Percentiles rank a stretch among this genome's conserved stretches.
Conservation (phyloP, 2,329 filamentous ascomycete species). For the Talaromyces piceae region DNA sequence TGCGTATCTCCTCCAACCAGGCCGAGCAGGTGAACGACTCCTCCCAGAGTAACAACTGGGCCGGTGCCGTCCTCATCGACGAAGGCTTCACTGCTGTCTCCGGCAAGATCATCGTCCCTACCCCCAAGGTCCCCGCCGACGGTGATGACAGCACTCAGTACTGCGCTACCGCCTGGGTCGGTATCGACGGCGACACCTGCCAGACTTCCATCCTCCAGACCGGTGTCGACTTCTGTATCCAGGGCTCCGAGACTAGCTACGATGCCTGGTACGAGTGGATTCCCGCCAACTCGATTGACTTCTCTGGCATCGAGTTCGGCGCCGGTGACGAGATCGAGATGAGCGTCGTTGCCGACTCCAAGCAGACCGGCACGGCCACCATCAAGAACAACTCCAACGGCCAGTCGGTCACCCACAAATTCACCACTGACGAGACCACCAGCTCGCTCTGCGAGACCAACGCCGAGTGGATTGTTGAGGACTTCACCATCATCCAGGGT, state of each 20-base stretch:
- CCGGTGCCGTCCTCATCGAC: conserved; percentile 47
- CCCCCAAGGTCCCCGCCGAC: conserved; percentile 34
- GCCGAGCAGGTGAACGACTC: conserved; percentile 30
- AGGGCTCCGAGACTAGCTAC: conserved; percentile 33
- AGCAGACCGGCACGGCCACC: conserved; percentile 37
- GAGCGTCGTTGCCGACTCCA: conserved; percentile 35
- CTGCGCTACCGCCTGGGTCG: conserved; percentile 49
- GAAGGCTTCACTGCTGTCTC: conserved; percentile 41
- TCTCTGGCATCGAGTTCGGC: conserved; percentile 38
- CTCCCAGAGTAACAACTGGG: conserved; percentile 51
- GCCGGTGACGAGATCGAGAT: conserved; percentile 41
- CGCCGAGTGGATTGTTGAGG: conserved; percentile 59
- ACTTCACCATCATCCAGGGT: conserved; percentile 34
- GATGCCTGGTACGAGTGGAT: conserved; percentile 58
- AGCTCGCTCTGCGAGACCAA: conserved; percentile 48
- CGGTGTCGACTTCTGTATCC: conserved; percentile 49
- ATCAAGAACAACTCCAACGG: conserved; percentile 49
- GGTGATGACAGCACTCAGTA: conserved; percentile 37
- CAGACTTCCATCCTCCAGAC: conserved; percentile 49
- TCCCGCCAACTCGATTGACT: conserved; percentile 49
- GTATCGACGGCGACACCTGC: conserved; percentile 55
- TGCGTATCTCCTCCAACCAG: conserved; percentile 23
- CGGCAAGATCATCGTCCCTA: conserved; percentile 46
- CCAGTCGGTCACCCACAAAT: conserved; percentile 46
- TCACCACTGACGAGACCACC: conserved; percentile 32